Conservation (phyloP, 176 grass and related monocot genomes). For the Triticum dicoccoides region DNA sequence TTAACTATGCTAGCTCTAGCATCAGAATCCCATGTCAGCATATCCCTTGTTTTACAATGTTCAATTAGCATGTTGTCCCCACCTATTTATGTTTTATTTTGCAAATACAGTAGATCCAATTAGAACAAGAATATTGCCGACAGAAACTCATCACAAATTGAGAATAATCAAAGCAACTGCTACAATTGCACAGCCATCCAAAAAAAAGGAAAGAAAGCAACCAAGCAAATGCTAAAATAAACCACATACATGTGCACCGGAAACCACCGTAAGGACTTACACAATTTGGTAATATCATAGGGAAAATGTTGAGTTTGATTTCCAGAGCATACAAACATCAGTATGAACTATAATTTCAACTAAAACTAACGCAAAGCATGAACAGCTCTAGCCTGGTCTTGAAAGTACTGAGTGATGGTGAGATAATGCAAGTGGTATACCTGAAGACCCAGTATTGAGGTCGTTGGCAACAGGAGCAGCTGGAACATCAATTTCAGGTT, state of each 20-base stretch:
- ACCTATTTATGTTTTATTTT: conserved; percentile 16
- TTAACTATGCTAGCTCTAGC: background rate
- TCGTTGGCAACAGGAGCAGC: background rate
- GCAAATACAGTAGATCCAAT: background rate
- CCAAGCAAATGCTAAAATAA: background rate
- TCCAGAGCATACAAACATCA: conserved; percentile 12
- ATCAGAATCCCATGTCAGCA: conserved; percentile 18
- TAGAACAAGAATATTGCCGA: conserved; percentile 5
- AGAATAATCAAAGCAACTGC: background rate
- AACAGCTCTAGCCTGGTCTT: no score
- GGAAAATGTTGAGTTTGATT: background rate
- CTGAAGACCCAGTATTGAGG: background rate
- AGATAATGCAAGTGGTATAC: no score
- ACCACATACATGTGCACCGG: background rate
- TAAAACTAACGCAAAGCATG: background rate
- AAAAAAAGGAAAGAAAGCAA: background rate
- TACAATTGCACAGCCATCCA: no score
- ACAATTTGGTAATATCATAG: background rate
- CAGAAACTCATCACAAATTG: background rate
- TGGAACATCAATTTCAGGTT: conserved; percentile 24
- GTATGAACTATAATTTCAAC: background rate
- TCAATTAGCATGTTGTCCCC: conserved; percentile 4
- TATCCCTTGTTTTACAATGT: conserved; percentile 19
- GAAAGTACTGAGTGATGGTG: no score
- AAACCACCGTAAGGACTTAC: background rate